Evolutionary conservation across 768 basidiomycete genomes (phyloP), one percentile per base, ranked within the genome.

Genomic region (Trametes villosa): DNA sequence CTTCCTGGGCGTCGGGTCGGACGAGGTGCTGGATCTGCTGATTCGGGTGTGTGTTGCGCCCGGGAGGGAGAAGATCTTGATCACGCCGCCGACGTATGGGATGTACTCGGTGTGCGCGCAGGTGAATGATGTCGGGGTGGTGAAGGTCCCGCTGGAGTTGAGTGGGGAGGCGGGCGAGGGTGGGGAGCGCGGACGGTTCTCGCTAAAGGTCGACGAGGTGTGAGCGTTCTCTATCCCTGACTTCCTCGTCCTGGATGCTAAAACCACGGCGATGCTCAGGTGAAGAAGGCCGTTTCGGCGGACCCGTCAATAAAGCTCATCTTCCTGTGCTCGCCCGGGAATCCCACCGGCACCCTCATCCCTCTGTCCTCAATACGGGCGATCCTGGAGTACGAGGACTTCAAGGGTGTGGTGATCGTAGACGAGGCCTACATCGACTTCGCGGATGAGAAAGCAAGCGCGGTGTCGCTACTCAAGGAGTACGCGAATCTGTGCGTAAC

Each of bases 361-460:
- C 83, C 93, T 0, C 83, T 96, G 26, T 68, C 81, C 11, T 81
- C 87, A 13, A 79, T 98, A 59, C 82, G 85, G 1, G 68, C 81
- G 11, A 74, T 98, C 17, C 78, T 96, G 26, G 87, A 94, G 30
- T 91, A 91, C 73, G 81, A 86, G 9, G 78, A 80, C 0, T 98
- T 92, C 83, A 92, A 87, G 66, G 97, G 97, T 9, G 86, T 99
- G 62, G 88, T 98, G 38, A 82, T 96, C 29, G 88, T 98, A 6
- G 97, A 99, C 70, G 97, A 99, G 73, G 97, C 97, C 0, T 98
- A 99, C 75, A 91, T 98, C 71, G 97, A 99, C 73, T 99, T 98
- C 68, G 85, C 91, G 0, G 81, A 81, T 0, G 72, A 79, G 9
- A 79, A 78, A 18, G 75, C 80, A 29, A 90, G 87, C 42, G 91